Base-by-base conservation (phyloP, 1,139 yeast genomes). In the Sugiyamaella pinicola region DNA sequence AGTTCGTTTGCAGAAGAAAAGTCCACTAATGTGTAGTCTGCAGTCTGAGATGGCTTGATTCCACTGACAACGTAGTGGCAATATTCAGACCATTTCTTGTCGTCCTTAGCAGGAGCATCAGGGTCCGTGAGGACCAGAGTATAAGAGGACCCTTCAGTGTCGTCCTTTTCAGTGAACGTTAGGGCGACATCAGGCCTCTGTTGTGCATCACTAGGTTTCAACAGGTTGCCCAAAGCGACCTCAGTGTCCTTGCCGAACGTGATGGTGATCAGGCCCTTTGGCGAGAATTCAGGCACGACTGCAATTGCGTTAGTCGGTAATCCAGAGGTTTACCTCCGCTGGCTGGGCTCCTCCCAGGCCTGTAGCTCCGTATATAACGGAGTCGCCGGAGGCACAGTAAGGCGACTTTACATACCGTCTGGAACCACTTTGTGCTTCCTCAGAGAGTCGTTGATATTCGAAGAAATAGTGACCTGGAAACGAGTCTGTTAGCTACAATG, bases 81-180 rank as follows among this genome's bases (percentile, higher is more conserved):
- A 69, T 76, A 89, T 69, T 90, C 96, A 8, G 95, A 84, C 95
- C 95, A 89, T 66, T 84, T 87, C 63, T 85, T 82, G 67, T 90
- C 96, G 1, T 78, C 76, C 59, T 82, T 79, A 3, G 91, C 81
- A 15, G 97, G 97, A 7, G 96, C 97, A 74, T 90, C 97, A 1
- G 97, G 97, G 68, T 90, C 96, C 2, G 96, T 90, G 61, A 90
- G 63, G 2, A 87, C 87, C 60, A 90, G 72, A 2, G 93, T 83
- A 70, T 85, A 88, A 49, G 75, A 72, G 59, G 72, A 67, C 19
- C 71, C 66, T 33, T 57, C 56, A 29, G 53, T 29, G 18, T 73
- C 64, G 40, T 62, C 55, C 17, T 24, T 26, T 43, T 63, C 63
- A 58, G 81, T 80, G 57, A 84, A 74, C 4, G 91, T 82, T 69